Conservation (phyloP, 305 asterid species). For the Nicotiana rustica region DNA sequence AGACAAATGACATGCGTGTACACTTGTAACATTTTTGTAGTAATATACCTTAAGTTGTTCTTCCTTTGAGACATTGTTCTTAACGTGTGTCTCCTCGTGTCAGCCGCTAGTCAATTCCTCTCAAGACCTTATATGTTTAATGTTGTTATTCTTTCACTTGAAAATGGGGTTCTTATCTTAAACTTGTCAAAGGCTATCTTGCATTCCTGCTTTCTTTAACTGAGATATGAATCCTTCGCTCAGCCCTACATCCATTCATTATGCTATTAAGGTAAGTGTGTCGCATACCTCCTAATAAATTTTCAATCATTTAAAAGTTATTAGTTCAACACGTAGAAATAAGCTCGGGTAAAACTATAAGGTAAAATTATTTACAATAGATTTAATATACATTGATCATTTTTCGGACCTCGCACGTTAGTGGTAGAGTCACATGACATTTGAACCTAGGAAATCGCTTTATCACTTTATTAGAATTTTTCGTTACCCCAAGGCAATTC, state of each 20-base stretch:
- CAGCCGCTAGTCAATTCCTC: not conserved
- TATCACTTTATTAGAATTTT: too few relatives aligned
- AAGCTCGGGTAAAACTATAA: not conserved
- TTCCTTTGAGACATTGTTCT: not conserved
- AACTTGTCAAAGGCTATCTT: not conserved
- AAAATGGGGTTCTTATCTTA: not conserved
- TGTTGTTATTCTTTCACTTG: slow-evolving; percentile 14
- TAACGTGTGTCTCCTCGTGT: not conserved
- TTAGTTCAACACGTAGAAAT: rapidly evolving
- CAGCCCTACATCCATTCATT: slow-evolving; percentile 26
- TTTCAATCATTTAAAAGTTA: not conserved
- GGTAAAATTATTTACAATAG: not conserved
- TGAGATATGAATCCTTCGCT: slow-evolving; percentile 33
- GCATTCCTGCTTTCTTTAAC: not conserved
- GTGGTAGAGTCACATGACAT: rapidly evolving
- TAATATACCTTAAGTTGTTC: not conserved
- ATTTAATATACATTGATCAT: not conserved
- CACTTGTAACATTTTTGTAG: not conserved
- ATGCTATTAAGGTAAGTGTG: slow-evolving; percentile 31
- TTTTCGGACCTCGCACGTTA: not conserved
- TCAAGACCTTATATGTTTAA: not conserved
- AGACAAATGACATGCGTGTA: not conserved
- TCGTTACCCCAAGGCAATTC: too few relatives aligned
- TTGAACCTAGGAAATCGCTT: not conserved
- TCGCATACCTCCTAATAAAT: not conserved